Evolutionary conservation across 2,329 filamentous ascomycete genomes (phyloP), one percentile per base, ranked within the genome.

Genomic region (Colletotrichum abscissum): DNA sequence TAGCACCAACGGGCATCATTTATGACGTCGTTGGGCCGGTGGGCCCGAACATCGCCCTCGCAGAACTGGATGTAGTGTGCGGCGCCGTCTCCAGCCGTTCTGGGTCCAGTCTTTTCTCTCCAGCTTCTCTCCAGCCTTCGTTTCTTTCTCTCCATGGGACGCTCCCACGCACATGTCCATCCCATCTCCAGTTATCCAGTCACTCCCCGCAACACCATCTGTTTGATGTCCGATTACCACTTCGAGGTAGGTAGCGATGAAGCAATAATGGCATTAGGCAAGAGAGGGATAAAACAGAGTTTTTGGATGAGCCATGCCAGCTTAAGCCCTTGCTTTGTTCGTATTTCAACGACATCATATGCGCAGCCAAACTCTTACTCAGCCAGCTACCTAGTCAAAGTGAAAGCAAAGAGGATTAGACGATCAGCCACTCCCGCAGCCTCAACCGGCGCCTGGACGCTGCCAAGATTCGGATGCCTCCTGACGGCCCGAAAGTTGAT

Each of bases 11-110:
- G 22, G 42, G 16, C 55, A 24, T 22, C 12, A 22, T 14, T 26
- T 49, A 72, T 72, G 69, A 72, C 69, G 69, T 71, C 56, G 8
- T 63, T n/a, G 14, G n/a, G 26, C 69, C 56, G 49, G 69, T 63
- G 56, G 28, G 33, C 30, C 69, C 64, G 56, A 67, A 35, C 56
- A 46, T 56, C 54, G 26, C 26, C 57, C 19, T 30, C 38, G 6
- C 5, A 7, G 12, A 54, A 22, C 52, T 8, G 28, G 16, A 19
- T 42, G 19, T 14, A 65, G 33, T 54, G 26, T 14, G 16, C 28
- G 30, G 11, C 16, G 30, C 28, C 30, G 28, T 30, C n/a, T 55
- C 30, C 49, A 56, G 22, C 24, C 19, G 24, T 33, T 22, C 56
- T 56, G 5, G 16, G 2, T 12, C 33, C 33, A 35, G 9, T 6